Percentiles rank a stretch among this genome's conserved stretches.
Evolutionary conservation across 2,329 filamentous ascomycete species (phyloP).

Genomic region (Sporothrix luriei): DNA sequence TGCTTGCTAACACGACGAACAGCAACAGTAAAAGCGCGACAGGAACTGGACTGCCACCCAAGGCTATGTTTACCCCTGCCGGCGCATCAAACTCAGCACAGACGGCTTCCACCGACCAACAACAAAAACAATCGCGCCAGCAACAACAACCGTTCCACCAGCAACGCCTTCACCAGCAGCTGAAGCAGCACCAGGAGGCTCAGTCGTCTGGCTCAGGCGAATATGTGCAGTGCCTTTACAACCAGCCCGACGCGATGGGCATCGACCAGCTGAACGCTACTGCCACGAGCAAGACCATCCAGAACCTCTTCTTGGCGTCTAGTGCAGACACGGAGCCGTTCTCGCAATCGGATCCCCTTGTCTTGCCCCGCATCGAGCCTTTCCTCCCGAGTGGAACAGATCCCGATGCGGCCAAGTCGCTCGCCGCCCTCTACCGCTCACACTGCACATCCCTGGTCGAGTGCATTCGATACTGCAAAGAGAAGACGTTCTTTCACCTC

Average conservation of each 20-base stretch:
- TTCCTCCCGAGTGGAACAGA: conserved; percentile 84
- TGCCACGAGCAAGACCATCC: conserved; percentile 59
- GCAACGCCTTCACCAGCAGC: conserved; percentile 18
- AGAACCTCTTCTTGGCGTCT: conserved; percentile 63
- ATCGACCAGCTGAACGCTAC: conserved; percentile 62
- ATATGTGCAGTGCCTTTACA: conserved; percentile 58
- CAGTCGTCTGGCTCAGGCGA: conserved; percentile 34
- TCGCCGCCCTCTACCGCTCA: conserved; percentile 86
- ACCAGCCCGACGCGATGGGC: conserved; percentile 58
- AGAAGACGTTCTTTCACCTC: conserved; percentile 93
- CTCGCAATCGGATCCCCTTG: conserved; percentile 69
- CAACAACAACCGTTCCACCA: conserved; percentile 27
- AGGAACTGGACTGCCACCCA: conserved; percentile 6
- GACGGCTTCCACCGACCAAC: neutral
- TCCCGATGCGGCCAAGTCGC: conserved; percentile 78
- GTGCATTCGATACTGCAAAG: conserved; percentile 92
- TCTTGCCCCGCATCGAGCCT: conserved; percentile 80
- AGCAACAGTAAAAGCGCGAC: conserved; percentile 20
- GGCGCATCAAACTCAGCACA: neutral
- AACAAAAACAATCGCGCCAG: conserved; percentile 27
- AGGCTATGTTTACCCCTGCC: conserved; percentile 27
- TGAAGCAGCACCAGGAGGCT: conserved; percentile 17
- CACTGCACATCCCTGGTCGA: conserved; percentile 96
- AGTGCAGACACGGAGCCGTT: conserved; percentile 56
- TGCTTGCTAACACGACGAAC: neutral